These are phyloP conservation scores for Blastobotrys malaysiensis DNA, from an alignment of 1,139 yeast genomes.

Conservation along the genomic window DNA sequence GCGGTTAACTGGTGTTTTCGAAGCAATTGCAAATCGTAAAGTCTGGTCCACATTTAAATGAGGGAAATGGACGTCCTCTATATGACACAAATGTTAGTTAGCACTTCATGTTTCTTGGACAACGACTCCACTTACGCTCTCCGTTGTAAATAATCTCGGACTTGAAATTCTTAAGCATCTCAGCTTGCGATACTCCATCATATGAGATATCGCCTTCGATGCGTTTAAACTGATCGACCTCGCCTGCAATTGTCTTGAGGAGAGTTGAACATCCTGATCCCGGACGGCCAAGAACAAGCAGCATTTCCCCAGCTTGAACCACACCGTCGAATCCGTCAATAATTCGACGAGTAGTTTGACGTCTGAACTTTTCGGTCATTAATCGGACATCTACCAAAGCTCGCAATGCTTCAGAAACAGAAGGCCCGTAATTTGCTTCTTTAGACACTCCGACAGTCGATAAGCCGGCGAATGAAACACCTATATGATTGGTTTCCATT, in stretches of 20 bases:
- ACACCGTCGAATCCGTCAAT: slow-evolving; percentile 13
- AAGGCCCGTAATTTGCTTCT: slow-evolving; percentile 46
- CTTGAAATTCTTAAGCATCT: slow-evolving; percentile 43
- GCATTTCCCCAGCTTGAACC: slow-evolving; percentile 46
- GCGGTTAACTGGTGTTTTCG: slow-evolving; percentile 50
- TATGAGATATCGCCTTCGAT: slow-evolving; percentile 41
- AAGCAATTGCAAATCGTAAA: slow-evolving; percentile 50
- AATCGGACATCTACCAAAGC: slow-evolving; percentile 31
- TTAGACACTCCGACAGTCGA: slow-evolving; percentile 47
- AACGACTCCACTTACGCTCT: slow-evolving; percentile 29
- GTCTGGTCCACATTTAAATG: slow-evolving; percentile 57
- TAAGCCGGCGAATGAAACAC: slow-evolving; percentile 42
- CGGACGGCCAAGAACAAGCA: slow-evolving; percentile 55
- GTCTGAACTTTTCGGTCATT: not conserved
- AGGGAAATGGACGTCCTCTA: slow-evolving; percentile 51
- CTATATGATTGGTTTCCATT: slow-evolving; percentile 43
- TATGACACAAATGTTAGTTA: not conserved
- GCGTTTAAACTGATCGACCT: slow-evolving; percentile 36
- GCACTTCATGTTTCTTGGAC: not conserved
- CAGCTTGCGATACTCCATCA: slow-evolving; percentile 45
- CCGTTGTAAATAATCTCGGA: slow-evolving; percentile 53
- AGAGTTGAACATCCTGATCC: slow-evolving; percentile 63
- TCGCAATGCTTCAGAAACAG: slow-evolving; percentile 41
- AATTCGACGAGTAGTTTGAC: slow-evolving; percentile 5
- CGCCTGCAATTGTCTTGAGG: slow-evolving; percentile 50